These are phyloP conservation scores for Lindgomyces ingoldianus DNA, from an alignment of 495 filamentous ascomycete species.

Conservation along the genomic window DNA sequence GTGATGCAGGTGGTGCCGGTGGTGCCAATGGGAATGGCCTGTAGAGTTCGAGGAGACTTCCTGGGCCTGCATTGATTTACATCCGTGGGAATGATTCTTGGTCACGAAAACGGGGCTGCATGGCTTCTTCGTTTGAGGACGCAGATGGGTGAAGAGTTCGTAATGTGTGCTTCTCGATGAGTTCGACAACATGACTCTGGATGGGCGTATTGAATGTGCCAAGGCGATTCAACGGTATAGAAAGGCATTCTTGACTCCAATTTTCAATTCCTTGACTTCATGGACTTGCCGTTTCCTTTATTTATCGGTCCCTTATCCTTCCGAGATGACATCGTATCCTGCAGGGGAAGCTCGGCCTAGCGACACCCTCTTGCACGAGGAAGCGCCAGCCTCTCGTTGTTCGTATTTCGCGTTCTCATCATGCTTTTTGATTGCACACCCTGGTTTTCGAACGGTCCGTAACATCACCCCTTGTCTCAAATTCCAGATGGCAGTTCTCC, in stretches of 20 bases:
- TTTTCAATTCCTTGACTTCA: background rate
- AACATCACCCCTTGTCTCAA: background rate
- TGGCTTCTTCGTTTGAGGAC: background rate
- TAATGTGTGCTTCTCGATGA: too few relatives aligned
- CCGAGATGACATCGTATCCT: constrained; percentile 1
- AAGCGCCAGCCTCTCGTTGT: constrained; percentile 1
- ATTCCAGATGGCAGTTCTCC: background rate
- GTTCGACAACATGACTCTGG: too few relatives aligned
- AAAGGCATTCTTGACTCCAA: background rate
- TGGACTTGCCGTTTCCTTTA: background rate
- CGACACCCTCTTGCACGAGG: background rate
- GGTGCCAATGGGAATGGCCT: background rate
- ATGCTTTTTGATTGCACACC: background rate
- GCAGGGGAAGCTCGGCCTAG: background rate
- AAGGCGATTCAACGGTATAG: too few relatives aligned
- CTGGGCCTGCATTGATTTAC: too few relatives aligned
- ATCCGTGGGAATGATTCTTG: too few relatives aligned
- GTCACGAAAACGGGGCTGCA: background rate
- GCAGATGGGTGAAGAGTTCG: too few relatives aligned
- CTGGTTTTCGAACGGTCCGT: background rate
- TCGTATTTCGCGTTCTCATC: constrained; percentile 20
- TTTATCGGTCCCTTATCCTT: background rate
- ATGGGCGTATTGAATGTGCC: too few relatives aligned
- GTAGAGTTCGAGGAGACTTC: too few relatives aligned
- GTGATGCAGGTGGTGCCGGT: background rate